phyloP scores from a whole-genome alignment of 2,329 filamentous ascomycete genomes.

The Aspergillus sergii region DNA sequence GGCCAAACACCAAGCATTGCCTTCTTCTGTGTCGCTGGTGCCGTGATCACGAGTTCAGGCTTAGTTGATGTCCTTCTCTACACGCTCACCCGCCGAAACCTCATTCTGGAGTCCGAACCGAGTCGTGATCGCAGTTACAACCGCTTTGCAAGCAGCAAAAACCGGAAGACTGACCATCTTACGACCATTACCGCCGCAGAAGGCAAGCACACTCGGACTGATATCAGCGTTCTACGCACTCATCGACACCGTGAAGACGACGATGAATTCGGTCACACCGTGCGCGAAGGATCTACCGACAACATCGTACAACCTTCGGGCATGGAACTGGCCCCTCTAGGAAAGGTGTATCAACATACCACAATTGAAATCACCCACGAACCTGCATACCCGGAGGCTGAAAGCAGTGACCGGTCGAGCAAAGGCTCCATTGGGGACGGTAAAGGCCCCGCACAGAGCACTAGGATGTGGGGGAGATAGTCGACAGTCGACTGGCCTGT shows the following conservation, averaged over 20 bases:
- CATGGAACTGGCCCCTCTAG: conserved; percentile 37
- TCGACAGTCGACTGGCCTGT: not conserved
- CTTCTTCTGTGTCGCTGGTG: conserved; percentile 56
- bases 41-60: conserved; percentile 61
- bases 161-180: conserved; percentile 31
- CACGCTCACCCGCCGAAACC: conserved; percentile 58
- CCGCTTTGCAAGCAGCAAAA: conserved; percentile 31
- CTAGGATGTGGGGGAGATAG: conserved; percentile 31
- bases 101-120: conserved; percentile 55
- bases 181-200: conserved; percentile 34
- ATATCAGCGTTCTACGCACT: conserved; percentile 25
- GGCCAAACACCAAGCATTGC: conserved; percentile 37
- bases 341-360: conserved; percentile 48
- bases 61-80: conserved; percentile 63
- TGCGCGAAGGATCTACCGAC: conserved; percentile 50
- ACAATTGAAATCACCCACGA: conserved; percentile 47
- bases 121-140: conserved; percentile 40
- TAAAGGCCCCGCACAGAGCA: conserved; percentile 13
- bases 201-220: conserved; percentile 15
- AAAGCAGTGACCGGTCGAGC: conserved; percentile 31
- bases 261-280: conserved; percentile 28
- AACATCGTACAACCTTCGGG: conserved; percentile 41
- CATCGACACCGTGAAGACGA: conserved; percentile 17
- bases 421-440: conserved; percentile 24
- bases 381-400: conserved; percentile 30